phyloP scores from a whole-genome alignment of 2,329 filamentous ascomycete genomes.

The Podosphaera aphanis region DNA sequence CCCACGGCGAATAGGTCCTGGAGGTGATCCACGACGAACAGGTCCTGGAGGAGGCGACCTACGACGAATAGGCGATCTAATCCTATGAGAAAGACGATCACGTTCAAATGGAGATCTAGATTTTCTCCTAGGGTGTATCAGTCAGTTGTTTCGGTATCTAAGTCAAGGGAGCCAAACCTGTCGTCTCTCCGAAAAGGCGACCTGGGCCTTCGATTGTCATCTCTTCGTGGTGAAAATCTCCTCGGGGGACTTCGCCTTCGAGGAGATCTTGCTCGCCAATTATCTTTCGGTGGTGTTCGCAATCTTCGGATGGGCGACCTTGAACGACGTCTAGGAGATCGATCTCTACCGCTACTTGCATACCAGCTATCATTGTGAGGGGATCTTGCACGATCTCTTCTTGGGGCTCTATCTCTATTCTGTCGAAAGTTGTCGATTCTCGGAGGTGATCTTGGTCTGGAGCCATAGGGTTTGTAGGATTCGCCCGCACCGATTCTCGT shows the following conservation, averaged over 20 bases:
- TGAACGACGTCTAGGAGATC: conserved; percentile 14
- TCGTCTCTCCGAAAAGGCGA: conserved; percentile 16
- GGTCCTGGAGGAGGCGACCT: conserved; percentile 14
- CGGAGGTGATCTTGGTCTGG: conserved; percentile 12
- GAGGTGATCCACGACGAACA: conserved; percentile 7
- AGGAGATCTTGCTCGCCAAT: conserved; percentile 18
- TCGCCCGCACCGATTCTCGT: conserved; percentile 15
- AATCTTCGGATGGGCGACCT: conserved; percentile 13
- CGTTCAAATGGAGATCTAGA: conserved; percentile 16
- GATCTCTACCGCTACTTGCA: conserved; percentile 9
- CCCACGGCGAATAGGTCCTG: conserved; percentile 1
- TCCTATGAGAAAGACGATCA: not conserved
- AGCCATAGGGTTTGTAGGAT: conserved; percentile 14
- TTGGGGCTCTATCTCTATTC: conserved; percentile 6
- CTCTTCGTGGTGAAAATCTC: conserved; percentile 17
- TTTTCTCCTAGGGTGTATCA: conserved; percentile 10
- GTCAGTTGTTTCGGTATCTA: conserved; percentile 1
- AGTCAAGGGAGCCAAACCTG: conserved; percentile 6
- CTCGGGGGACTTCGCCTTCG: conserved; percentile 13
- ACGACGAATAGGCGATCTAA: not conserved
- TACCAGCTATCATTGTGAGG: conserved; percentile 13
- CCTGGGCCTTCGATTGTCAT: conserved; percentile 19
- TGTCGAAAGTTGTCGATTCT: conserved; percentile 11
- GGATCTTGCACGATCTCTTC: conserved; percentile 8
- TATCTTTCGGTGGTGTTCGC: conserved; percentile 10